These are phyloP conservation scores for Lepidium aucheri DNA, from an alignment of 345 rosid species.

Conservation along the genomic window DNA sequence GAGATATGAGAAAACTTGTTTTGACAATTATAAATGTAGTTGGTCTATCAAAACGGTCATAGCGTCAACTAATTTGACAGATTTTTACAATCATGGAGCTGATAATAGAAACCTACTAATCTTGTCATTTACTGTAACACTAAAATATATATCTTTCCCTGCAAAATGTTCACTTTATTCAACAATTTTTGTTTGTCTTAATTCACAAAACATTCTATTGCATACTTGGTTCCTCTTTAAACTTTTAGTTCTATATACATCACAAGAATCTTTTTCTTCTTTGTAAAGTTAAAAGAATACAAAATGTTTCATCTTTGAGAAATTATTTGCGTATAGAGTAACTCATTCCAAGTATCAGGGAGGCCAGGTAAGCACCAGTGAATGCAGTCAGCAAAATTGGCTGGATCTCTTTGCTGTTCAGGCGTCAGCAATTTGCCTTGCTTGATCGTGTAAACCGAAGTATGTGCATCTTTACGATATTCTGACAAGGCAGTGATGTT, in stretches of 20 bases:
- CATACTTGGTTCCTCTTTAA: neutral
- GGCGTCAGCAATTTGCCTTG: constrained; percentile 57
- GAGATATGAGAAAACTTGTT: neutral
- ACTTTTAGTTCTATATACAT: neutral
- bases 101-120: constrained; percentile 7
- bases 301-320: constrained; percentile 11
- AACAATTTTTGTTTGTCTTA: neutral
- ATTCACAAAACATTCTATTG: neutral
- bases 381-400: constrained; percentile 69
- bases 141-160: neutral
- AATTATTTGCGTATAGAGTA: constrained; percentile 52
- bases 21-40: neutral
- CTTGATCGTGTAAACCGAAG: constrained; percentile 58
- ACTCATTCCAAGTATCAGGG: constrained; percentile 81
- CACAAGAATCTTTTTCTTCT: neutral
- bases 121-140: constrained; percentile 4
- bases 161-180: neutral
- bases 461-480: constrained; percentile 82
- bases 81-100: constrained; percentile 6
- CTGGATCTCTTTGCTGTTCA: constrained; percentile 56
- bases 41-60: neutral
- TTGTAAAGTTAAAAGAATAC: neutral
- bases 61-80: neutral
- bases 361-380: constrained; percentile 91
- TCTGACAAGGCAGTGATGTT: constrained; percentile 64